phyloP scores from a whole-genome alignment of 371 early-diverging fungal species.

The Funneliformis caledonium region DNA sequence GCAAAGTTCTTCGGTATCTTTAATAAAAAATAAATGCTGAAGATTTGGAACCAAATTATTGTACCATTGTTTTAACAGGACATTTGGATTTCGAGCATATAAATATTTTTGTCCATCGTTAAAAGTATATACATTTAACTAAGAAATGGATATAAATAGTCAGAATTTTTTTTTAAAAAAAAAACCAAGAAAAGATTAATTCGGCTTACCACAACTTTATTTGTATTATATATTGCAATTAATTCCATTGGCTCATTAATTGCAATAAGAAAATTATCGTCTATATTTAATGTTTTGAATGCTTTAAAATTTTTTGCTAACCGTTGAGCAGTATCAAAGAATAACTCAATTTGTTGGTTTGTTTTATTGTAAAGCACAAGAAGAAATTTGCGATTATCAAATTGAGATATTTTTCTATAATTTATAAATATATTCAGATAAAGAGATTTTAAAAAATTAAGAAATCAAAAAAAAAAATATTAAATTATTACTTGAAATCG shows the following conservation, averaged over 20 bases:
- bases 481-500: slow-evolving; percentile 3
- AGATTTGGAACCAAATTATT: slow-evolving; percentile 20
- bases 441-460: neutral
- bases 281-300: neutral
- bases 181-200: neutral
- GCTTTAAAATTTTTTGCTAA: neutral
- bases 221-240: slow-evolving; percentile 15
- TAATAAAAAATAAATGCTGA: slow-evolving; percentile 30
- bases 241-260: slow-evolving; percentile 31
- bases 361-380: slow-evolving; percentile 9
- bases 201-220: neutral
- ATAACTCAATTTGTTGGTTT: neutral
- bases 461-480: too few relatives aligned
- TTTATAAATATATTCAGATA: neutral
- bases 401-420: slow-evolving; percentile 29
- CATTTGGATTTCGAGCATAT: slow-evolving; percentile 16
- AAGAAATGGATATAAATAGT: too few relatives aligned
- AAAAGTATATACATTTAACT: slow-evolving; percentile 28
- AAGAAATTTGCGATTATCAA: slow-evolving; percentile 29
- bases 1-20: slow-evolving; percentile 24
- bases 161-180: neutral
- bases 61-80: neutral
- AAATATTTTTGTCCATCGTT: slow-evolving; percentile 12
- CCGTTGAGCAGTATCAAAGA: slow-evolving; percentile 12
- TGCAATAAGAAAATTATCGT: slow-evolving; percentile 13